Percentiles rank a stretch among this genome's conserved stretches.
Evolutionary conservation across 2,329 filamentous ascomycete species (phyloP).

Genomic region (Fusarium scirpi): DNA sequence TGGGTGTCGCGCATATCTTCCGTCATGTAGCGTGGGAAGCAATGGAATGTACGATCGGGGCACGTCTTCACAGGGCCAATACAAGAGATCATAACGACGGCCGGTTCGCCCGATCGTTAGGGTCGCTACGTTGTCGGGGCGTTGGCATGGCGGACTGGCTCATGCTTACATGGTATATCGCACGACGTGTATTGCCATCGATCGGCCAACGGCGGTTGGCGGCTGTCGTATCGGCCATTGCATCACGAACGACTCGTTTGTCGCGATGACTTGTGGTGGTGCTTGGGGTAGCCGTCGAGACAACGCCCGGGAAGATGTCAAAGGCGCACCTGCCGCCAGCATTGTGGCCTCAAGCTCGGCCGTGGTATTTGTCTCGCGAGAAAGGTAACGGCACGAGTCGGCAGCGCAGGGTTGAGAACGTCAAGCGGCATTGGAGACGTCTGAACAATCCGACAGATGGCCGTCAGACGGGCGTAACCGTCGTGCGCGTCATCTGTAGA

Average conservation of each 20-base stretch:
- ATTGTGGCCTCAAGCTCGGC: fast-evolving
- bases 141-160: too few relatives aligned
- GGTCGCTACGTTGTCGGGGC: neutral
- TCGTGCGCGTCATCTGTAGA: neutral
- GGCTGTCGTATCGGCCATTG: neutral
- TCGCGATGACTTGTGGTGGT: neutral
- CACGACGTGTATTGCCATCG: too few relatives aligned
- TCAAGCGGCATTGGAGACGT: neutral
- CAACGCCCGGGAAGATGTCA: neutral
- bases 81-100: neutral
- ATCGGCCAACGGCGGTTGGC: too few relatives aligned
- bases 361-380: neutral
- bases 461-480: fast-evolving
- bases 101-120: neutral
- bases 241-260: neutral
- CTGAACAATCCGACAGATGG: neutral
- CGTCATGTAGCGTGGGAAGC: neutral
- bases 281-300: neutral
- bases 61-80: neutral
- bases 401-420: neutral
- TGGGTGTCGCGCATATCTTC: neutral
- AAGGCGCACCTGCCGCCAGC: neutral
- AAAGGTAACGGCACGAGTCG: fast-evolving
- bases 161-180: too few relatives aligned
- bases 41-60: neutral